phyloP scores from a whole-genome alignment of 768 basidiomycete genomes.

The Rossbeevera mucosa region DNA sequence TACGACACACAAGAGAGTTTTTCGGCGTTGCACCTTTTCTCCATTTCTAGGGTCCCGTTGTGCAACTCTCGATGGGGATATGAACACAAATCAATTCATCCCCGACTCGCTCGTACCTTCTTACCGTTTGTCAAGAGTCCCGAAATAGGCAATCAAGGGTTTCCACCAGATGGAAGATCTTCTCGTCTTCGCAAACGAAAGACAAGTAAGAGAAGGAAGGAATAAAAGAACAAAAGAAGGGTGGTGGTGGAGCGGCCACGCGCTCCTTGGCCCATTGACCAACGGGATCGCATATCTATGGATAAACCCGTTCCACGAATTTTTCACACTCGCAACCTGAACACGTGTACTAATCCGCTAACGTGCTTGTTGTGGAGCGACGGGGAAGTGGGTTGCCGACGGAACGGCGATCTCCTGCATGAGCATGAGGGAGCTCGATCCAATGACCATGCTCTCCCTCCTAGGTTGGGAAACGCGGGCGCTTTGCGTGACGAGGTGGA shows the following conservation, averaged over 20 bases:
- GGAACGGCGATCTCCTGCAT: neutral
- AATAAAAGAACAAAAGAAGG: neutral
- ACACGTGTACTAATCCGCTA: neutral
- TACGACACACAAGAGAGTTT: neutral
- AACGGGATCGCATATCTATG: slow-evolving; percentile 3
- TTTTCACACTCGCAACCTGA: neutral
- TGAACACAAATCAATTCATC: neutral
- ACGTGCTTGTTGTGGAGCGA: neutral
- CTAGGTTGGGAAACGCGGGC: neutral
- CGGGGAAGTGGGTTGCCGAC: neutral
- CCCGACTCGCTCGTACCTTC: neutral
- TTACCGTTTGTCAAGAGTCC: neutral
- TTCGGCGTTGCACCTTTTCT: neutral
- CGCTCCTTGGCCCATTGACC: neutral
- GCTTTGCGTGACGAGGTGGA: neutral
- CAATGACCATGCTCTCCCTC: neutral
- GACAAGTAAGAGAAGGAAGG: neutral
- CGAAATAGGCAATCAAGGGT: neutral
- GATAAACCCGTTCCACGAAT: neutral
- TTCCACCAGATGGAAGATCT: slow-evolving; percentile 3
- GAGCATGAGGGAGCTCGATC: neutral
- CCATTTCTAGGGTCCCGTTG: neutral
- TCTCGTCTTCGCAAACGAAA: neutral
- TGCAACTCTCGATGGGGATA: neutral
- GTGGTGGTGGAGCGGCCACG: neutral